These are phyloP conservation scores for Euryodendron excelsum DNA, from an alignment of 148 eudicot species.

Conservation along the genomic window DNA sequence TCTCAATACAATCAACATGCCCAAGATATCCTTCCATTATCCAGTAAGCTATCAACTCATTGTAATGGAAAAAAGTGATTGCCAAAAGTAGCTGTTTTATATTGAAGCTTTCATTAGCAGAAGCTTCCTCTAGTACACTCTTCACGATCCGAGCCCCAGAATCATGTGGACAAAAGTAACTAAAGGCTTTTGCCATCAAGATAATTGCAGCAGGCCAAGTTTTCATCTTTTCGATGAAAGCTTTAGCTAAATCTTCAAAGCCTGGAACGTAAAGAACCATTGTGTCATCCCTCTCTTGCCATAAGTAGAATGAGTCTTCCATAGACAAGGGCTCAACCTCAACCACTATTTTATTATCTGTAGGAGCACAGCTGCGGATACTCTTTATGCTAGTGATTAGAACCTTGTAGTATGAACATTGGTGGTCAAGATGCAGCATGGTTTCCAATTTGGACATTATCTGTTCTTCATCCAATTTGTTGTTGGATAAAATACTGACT, in stretches of 20 bases:
- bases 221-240: background rate
- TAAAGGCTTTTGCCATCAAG: constrained; percentile 17
- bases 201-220: constrained; percentile 5
- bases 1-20: constrained; percentile 14
- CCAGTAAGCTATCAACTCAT: constrained; percentile 44
- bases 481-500: no score
- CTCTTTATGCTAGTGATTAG: constrained; percentile 9
- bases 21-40: constrained; percentile 43
- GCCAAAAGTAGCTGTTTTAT: background rate
- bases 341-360: background rate
- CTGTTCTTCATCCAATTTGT: no score
- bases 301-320: constrained; percentile 3
- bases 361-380: background rate
- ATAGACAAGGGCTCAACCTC: background rate
- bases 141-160: background rate
- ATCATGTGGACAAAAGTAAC: background rate
- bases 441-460: background rate
- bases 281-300: background rate
- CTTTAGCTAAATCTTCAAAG: background rate
- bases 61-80: constrained; percentile 22
- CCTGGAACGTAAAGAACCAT: background rate
- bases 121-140: constrained; percentile 9
- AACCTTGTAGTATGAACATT: constrained; percentile 6
- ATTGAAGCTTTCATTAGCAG: background rate
- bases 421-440: background rate